Base-by-base conservation (phyloP, 2,329 filamentous ascomycete species). In the Sporothrix curviconia region DNA sequence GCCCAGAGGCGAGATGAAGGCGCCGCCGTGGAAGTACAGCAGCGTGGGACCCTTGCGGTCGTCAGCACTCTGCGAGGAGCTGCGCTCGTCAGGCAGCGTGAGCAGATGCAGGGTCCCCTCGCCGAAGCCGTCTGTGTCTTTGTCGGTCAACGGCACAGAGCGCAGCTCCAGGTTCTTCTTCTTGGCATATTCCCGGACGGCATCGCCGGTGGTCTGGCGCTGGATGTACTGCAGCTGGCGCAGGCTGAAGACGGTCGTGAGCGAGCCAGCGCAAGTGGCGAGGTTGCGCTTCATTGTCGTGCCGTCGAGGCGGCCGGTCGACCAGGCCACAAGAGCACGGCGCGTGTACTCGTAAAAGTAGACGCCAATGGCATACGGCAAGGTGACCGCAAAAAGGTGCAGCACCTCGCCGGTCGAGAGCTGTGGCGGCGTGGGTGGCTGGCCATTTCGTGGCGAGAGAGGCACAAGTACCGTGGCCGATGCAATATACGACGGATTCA, bases 21-120 rank as follows among this genome's bases (percentile, higher is more conserved):
- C 61, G 9, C 60, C 60, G 22, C 58, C 58, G 30, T 62, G 61
- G 44, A 63, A 63, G 52, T 62, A 63, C 28, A 63, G 40, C 37
- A 62, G 36, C 17, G 59, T 59, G 12, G 46, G 36, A 7, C 55
- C 54, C 12, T 56, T 42, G 57, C 54, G 19, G 4, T 51, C 22
- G n/a, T 22, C n/a, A n/a, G n/a, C n/a, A n/a, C n/a, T n/a, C n/a
- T n/a, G n/a, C n/a, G n/a, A n/a, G n/a, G 34, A 24, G 7, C 47
- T 2, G 12, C 32, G 14, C 32, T n/a, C 22, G 36, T 40, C 36
- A 7, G 36, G 22, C 7, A 52, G 24, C 2, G 34, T 40, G 36
- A 52, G 3, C 14, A 52, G n/a, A 24, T 52, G 49, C 17, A 52
- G 49, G 4, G 49, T 52, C 7, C 34, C 49, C 8, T 32, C 32